These are phyloP conservation scores for Wickerhamomyces ciferrii DNA, from an alignment of 805 yeast genomes.

Conservation along the genomic window DNA sequence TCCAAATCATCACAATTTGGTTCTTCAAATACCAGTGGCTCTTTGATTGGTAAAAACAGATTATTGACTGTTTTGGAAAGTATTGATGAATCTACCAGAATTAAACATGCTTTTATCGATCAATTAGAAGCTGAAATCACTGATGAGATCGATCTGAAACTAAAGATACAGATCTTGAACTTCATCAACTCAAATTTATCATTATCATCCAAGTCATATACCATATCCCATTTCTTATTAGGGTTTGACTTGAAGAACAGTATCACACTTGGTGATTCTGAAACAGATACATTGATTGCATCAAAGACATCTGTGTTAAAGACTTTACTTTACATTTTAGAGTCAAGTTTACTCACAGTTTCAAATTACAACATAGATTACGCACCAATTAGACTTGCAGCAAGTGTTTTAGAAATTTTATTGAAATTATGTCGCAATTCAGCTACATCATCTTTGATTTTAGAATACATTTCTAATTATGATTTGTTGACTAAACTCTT, in stretches of 20 bases:
- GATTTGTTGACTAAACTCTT: slow-evolving; percentile 49
- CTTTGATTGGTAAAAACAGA: slow-evolving; percentile 48
- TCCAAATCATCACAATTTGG: slow-evolving; percentile 44
- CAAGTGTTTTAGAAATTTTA: slow-evolving; percentile 55
- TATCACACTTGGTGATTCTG: slow-evolving; percentile 42
- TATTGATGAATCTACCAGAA: slow-evolving; percentile 71
- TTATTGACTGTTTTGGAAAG: slow-evolving; percentile 68
- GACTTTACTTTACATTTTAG: slow-evolving; percentile 45
- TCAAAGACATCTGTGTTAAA: slow-evolving; percentile 53
- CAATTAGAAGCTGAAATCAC: slow-evolving; percentile 50
- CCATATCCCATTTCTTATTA: slow-evolving; percentile 68
- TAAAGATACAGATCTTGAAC: slow-evolving; percentile 55
- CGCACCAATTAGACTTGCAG: slow-evolving; percentile 53
- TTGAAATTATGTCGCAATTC: slow-evolving; percentile 56
- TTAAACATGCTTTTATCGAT: slow-evolving; percentile 65
- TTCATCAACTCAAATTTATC: slow-evolving; percentile 49
- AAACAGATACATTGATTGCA: slow-evolving; percentile 42
- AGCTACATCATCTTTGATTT: slow-evolving; percentile 43
- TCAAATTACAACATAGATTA: slow-evolving; percentile 37
- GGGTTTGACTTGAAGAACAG: slow-evolving; percentile 60
- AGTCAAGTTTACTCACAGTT: slow-evolving; percentile 39
- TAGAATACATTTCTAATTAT: slow-evolving; percentile 46
- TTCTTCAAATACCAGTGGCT: slow-evolving; percentile 22
- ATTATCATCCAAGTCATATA: slow-evolving; percentile 34
- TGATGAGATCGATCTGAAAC: slow-evolving; percentile 31